These are phyloP conservation scores for Artemisia tridentata DNA, from an alignment of 129 eudicot species.

Conservation along the genomic window DNA sequence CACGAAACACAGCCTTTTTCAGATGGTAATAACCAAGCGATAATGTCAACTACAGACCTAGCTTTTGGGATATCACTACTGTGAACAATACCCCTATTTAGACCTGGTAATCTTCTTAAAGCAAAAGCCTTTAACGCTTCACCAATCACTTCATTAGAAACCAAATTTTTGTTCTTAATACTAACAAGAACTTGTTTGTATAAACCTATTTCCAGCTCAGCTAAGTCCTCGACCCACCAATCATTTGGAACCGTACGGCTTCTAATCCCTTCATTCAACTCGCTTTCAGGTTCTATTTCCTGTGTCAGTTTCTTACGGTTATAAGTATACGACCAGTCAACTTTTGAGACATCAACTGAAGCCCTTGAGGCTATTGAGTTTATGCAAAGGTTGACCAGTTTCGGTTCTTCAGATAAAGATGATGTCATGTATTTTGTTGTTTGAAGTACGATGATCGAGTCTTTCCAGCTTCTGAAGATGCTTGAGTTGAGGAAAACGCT, in stretches of 20 bases:
- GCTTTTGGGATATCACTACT: constrained; percentile 49
- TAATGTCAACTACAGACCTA: constrained; percentile 51
- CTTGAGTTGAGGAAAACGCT: constrained; percentile 80
- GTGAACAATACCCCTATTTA: constrained; percentile 52
- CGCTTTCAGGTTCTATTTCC: constrained; percentile 52
- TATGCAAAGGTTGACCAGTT: constrained; percentile 69
- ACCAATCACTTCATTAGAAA: constrained; percentile 77
- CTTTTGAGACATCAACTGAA: constrained; percentile 65
- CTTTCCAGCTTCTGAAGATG: constrained; percentile 94
- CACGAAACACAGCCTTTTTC: constrained; percentile 79
- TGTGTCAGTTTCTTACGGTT: constrained; percentile 72
- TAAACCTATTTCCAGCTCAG: constrained; percentile 77
- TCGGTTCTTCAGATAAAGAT: constrained; percentile 72
- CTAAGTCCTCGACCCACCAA: constrained; percentile 98
- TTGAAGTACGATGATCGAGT: constrained; percentile 88
- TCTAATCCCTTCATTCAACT: constrained; percentile 56
- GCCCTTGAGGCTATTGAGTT: constrained; percentile 81
- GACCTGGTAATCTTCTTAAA: constrained; percentile 61
- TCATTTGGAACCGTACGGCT: constrained; percentile 72
- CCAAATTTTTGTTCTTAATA: constrained; percentile 54
- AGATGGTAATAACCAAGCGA: constrained; percentile 61
- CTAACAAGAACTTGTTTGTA: constrained; percentile 59
- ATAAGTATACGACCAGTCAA: constrained; percentile 89
- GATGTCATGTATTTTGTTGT: constrained; percentile 43
- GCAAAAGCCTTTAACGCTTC: constrained; percentile 89